phyloP scores from a whole-genome alignment of 441 rosid genomes.

The Erodium trifolium region DNA sequence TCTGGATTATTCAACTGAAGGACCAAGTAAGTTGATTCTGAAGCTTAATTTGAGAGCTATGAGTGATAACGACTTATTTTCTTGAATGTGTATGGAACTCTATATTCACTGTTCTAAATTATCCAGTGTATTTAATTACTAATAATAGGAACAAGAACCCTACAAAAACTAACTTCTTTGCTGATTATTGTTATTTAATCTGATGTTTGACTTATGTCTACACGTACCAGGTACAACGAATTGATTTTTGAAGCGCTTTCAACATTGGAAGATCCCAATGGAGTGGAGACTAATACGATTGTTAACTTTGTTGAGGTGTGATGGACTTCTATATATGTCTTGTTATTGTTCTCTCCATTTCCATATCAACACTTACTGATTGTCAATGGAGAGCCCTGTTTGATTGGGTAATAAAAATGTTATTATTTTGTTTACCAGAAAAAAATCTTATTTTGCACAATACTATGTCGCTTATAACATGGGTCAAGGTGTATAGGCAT shows the following conservation, averaged over 20 bases:
- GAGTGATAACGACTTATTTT: not conserved
- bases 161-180: slow-evolving; percentile 3
- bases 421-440: too few relatives aligned
- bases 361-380: too few relatives aligned
- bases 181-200: not conserved
- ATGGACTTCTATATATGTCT: slow-evolving; percentile 18
- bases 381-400: not conserved
- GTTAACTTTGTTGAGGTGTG: slow-evolving; percentile 49
- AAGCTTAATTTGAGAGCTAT: not conserved
- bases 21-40: not conserved
- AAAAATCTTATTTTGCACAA: too few relatives aligned
- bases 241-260: slow-evolving; percentile 58
- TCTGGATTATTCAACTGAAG: not conserved
- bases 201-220: slow-evolving; percentile 14
- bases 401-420: not conserved
- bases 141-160: not conserved
- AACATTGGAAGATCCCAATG: slow-evolving; percentile 36
- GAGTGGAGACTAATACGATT: slow-evolving; percentile 42
- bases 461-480: too few relatives aligned
- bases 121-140: not conserved
- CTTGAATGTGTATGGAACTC: not conserved
- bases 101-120: not conserved
- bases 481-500: too few relatives aligned
- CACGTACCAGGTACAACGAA: slow-evolving; percentile 32
- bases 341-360: slow-evolving; percentile 1